phyloP scores from a whole-genome alignment of 2,329 filamentous ascomycete species.

The Kalmusia sp. region DNA sequence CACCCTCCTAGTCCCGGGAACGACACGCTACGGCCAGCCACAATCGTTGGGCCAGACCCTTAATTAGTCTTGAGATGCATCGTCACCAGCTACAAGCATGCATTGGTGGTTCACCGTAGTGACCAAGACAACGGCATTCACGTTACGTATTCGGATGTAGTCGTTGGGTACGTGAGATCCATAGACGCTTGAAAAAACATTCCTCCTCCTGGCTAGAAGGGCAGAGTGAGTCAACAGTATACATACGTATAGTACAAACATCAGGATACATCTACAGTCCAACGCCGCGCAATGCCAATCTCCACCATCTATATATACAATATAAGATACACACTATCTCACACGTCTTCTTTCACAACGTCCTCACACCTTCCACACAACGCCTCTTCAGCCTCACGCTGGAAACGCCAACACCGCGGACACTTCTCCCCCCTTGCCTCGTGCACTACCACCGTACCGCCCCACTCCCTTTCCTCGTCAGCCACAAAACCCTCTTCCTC shows the following conservation, averaged over 20 bases:
- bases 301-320: not conserved
- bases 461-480: slow-evolving; percentile 11
- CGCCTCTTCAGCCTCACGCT: slow-evolving; percentile 68
- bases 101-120: too few species aligned
- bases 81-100: too few species aligned
- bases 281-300: not conserved
- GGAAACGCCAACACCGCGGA: slow-evolving; percentile 86
- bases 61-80: too few species aligned
- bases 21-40: too few species aligned
- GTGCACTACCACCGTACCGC: slow-evolving; percentile 38
- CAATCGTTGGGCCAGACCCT: too few species aligned
- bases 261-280: not conserved
- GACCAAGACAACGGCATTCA: too few species aligned
- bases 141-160: too few species aligned
- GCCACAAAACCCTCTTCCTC: slow-evolving; percentile 42
- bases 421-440: slow-evolving; percentile 72
- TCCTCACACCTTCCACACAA: slow-evolving; percentile 78
- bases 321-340: not conserved
- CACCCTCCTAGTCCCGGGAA: too few species aligned
- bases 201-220: too few species aligned
- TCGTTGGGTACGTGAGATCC: too few species aligned
- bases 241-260: not conserved
- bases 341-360: slow-evolving; percentile 55
- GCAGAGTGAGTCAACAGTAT: not conserved
- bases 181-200: too few species aligned